A percentile compares a stretch with the other conserved stretches of the same genome.
Evolutionary conservation across 2,329 filamentous ascomycete species (phyloP).

Genomic region (Tolypocladium endophyticum): DNA sequence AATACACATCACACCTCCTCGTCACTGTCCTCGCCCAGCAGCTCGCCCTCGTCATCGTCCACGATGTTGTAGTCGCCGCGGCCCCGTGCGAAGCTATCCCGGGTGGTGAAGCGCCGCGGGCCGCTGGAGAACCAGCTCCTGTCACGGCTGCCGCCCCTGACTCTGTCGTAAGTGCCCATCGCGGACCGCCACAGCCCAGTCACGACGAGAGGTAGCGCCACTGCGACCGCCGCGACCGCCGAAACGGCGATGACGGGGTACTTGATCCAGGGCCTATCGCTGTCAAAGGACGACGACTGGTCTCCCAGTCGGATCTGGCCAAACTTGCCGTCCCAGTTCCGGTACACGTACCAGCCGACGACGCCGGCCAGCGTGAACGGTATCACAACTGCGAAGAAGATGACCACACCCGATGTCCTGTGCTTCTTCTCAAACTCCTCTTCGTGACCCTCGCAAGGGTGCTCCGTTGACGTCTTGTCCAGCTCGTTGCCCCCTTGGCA

Average conservation of each 20-base stretch:
- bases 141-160: slow-evolving; percentile 37
- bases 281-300: slow-evolving; percentile 41
- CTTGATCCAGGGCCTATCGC: slow-evolving; percentile 66
- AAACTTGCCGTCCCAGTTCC: slow-evolving; percentile 80
- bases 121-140: slow-evolving; percentile 43
- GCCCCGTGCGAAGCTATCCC: slow-evolving; percentile 79
- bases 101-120: slow-evolving; percentile 68
- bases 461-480: slow-evolving; percentile 49
- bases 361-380: slow-evolving; percentile 62
- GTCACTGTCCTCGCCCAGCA: slow-evolving; percentile 87
- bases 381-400: slow-evolving; percentile 78
- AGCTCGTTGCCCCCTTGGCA: slow-evolving; percentile 67
- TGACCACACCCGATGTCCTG: slow-evolving; percentile 56
- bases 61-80: slow-evolving; percentile 81
- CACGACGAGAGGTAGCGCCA: slow-evolving; percentile 59
- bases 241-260: slow-evolving; percentile 70
- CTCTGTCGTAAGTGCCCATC: slow-evolving; percentile 39
- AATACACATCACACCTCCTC: slow-evolving; percentile 53
- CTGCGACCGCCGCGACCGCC: slow-evolving; percentile 48
- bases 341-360: slow-evolving; percentile 76
- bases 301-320: slow-evolving; percentile 88
- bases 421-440: slow-evolving; percentile 67
- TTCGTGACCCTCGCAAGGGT: slow-evolving; percentile 66
- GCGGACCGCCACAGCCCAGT: slow-evolving; percentile 61
- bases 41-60: slow-evolving; percentile 87